Evolutionary conservation across 1,284 basidiomycete genomes (phyloP), one percentile per base, ranked within the genome.

Genomic region (Sanghuangporus sanghuang): DNA sequence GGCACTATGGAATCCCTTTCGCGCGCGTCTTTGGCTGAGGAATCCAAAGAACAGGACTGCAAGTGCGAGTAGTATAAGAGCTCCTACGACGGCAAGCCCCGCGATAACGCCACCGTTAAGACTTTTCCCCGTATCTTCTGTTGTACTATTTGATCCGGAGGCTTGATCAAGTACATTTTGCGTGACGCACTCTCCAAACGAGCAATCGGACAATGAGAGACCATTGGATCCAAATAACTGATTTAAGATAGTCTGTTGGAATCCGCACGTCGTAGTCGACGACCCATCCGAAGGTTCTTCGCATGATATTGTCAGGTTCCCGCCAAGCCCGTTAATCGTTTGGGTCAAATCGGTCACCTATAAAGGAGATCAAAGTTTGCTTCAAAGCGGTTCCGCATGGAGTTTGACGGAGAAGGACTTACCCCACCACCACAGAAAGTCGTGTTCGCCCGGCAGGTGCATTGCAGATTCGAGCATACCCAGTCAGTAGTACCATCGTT

Each of bases 41-140:
- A 83, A 81, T 0, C 92, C 94, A 69, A 86, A 79, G 1, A 81
- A 60, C 7, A 95, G 70, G 35, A 87, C 73, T 0, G 76, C 72
- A 5, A 94, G 71, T 0, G 87, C 82, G 1, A 85, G 68, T 1
- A 82, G 73, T n/a, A 90, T 61, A 46, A 96, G 71, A 0, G 75
- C 81, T 16, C 92, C 89, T 2, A 96, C 85, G 35, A 95, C 90
- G 0, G 87, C 92, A 18, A 96, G 76, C 14, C 94, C 94, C 39
- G 90, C 93, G 64, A 96, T 93, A 16, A 96, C 93, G 1, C 94
- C 93, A 0, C 85, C 82, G 61, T 85, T 82, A 2, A 96, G 83
- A 27, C 75, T 72, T 27, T 73, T 77, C 1, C 78, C 75, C 14
- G 72, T 71, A 4, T 69, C 63, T 3, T 60, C 61, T 53, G 67